Evolutionary conservation across 192 early-diverging fungal genomes (phyloP), one percentile per base, ranked within the genome.

Genomic region (Thoreauomyces humboldtii): DNA sequence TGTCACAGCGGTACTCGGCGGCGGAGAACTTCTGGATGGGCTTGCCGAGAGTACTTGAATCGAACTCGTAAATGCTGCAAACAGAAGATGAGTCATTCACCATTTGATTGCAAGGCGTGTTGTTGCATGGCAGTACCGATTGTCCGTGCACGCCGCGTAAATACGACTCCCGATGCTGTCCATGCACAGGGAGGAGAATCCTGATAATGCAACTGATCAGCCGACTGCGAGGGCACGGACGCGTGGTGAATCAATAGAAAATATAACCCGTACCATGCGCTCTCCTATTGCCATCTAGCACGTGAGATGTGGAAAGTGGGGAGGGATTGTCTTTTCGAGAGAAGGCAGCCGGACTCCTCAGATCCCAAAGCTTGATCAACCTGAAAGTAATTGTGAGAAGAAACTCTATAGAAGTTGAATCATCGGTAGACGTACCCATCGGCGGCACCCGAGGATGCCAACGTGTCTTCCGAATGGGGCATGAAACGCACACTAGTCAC

Each of bases 341-440:
- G 35, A 75, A 65, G 45, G 70, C 75, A 19, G 61, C 74, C 25
- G 42, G 74, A 58, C 68, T 80, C 6, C 93, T 71, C 53, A 89
- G 74, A 66, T 95, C 93, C 93, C 93, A 95, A 33, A 87, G 80
- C 70, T 89, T 91, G 31, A 95, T 73, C 25, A 81, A 66, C 19
- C 87, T 87, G 24, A 36, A 62, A 75, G 52, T 32, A 53, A 63
- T n/a, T n/a, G n/a, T n/a, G n/a, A 52, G 9, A 6, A 29, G 32
- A 15, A 31, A 44, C 55, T 17, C 27, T 61, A 6, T 5, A 4
- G 17, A 19, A 45, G 15, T 31, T 22, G 48, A 33, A 59, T 29
- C 2, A 37, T 38, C 11, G 60, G 56, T 29, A n/a, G 21, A 38
- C 61, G 72, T 75, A 88, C 87, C 87, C 87, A 51, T 89, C 87